These are phyloP conservation scores for Phytophthora podocarpi DNA, from an alignment of 352 stramenopile species.

Conservation along the genomic window DNA sequence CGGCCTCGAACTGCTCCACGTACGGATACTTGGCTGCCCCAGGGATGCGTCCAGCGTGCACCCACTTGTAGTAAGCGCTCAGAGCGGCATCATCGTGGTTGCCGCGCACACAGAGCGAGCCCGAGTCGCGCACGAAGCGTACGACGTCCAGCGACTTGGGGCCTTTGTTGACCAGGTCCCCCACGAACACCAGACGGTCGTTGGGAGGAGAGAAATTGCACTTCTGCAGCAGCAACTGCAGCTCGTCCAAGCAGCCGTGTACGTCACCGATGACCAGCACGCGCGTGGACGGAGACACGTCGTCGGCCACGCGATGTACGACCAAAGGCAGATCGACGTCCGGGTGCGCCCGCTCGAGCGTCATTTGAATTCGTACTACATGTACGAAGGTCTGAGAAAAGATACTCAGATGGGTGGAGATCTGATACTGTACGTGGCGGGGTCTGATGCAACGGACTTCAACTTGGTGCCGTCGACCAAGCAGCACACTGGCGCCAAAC, in stretches of 20 bases:
- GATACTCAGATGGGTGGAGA: too few species aligned
- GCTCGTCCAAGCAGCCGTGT: slow-evolving; percentile 91
- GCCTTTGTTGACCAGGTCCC: slow-evolving; percentile 94
- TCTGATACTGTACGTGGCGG: too few species aligned
- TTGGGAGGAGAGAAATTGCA: slow-evolving; percentile 44
- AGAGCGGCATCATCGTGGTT: slow-evolving; percentile 86
- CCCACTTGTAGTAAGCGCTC: slow-evolving; percentile 60
- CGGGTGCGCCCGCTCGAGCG: slow-evolving; percentile 42
- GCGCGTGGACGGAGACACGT: slow-evolving; percentile 38
- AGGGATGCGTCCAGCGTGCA: slow-evolving; percentile 12
- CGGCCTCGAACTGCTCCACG: slow-evolving; percentile 52
- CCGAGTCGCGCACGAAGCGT: slow-evolving; percentile 63
- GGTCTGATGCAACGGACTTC: too few species aligned
- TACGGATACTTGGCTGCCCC: slow-evolving; percentile 67
- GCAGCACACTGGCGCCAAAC: too few species aligned
- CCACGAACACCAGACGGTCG: slow-evolving; percentile 89
- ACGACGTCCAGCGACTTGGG: slow-evolving; percentile 82
- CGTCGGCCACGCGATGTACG: slow-evolving; percentile 47
- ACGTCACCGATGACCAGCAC: slow-evolving; percentile 92
- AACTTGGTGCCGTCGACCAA: too few species aligned
- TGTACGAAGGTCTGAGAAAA: too few species aligned
- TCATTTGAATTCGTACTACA: too few species aligned
- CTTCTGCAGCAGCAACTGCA: slow-evolving; percentile 59
- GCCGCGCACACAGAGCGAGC: slow-evolving; percentile 67
- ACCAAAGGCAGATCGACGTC: slow-evolving; percentile 52